Percentiles rank a stretch among this genome's conserved stretches.
These are phyloP conservation scores for Malassezia sympodialis DNA, from an alignment of 1,284 basidiomycete species.

Conservation along the genomic window DNA sequence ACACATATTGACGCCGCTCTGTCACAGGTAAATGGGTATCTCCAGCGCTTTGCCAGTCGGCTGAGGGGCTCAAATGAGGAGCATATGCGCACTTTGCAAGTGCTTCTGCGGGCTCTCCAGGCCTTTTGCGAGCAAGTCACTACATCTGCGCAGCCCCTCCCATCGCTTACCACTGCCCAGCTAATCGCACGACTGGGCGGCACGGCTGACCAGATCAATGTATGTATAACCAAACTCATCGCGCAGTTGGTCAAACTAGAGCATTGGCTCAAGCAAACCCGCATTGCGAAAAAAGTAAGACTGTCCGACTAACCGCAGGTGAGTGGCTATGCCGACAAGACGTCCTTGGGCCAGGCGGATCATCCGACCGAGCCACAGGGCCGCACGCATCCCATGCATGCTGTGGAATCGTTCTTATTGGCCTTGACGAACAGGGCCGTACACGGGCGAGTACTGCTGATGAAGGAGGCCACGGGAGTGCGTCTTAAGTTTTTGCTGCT, in stretches of 20 bases:
- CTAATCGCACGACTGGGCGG: constrained; percentile 63
- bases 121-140: constrained; percentile 16
- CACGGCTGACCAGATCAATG: constrained; percentile 62
- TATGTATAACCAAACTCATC: constrained; percentile 44
- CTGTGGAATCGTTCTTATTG: constrained; percentile 73
- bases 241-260: constrained; percentile 58
- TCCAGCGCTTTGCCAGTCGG: constrained; percentile 65
- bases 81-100: constrained; percentile 63
- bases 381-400: constrained; percentile 56
- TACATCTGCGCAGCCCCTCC: constrained; percentile 46
- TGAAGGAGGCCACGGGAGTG: constrained; percentile 39
- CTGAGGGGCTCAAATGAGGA: constrained; percentile 66
- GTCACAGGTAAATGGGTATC: constrained; percentile 69
- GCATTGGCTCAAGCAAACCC: constrained; percentile 70
- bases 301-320: constrained; percentile 54
- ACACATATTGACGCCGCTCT: constrained; percentile 58
- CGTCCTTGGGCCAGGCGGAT: constrained; percentile 53
- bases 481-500: constrained; percentile 83
- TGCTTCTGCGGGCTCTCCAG: constrained; percentile 23
- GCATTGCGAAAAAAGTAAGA: constrained; percentile 56
- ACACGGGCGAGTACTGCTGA: neutral
- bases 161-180: constrained; percentile 57
- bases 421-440: constrained; percentile 52
- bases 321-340: constrained; percentile 66
- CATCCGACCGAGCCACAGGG: constrained; percentile 43